These are phyloP conservation scores for Peltaster fructicola DNA, from an alignment of 2,329 filamentous ascomycete genomes.

Conservation along the genomic window DNA sequence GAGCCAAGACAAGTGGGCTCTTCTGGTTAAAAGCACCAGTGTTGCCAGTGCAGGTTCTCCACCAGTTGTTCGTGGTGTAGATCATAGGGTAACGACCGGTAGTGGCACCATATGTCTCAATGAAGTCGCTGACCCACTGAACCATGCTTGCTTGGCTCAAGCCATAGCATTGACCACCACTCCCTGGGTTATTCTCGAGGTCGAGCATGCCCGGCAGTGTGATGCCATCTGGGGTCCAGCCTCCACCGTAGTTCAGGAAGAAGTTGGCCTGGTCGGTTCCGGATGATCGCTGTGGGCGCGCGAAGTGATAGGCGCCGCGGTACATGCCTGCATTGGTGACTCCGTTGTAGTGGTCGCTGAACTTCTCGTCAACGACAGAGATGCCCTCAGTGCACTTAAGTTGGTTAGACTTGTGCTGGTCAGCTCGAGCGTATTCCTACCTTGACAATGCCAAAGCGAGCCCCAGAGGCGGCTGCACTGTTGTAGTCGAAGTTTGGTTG, in stretches of 20 bases:
- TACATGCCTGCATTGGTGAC: constrained; percentile 36
- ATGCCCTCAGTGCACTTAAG: constrained; percentile 6
- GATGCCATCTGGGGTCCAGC: constrained; percentile 35
- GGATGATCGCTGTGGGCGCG: constrained; percentile 27
- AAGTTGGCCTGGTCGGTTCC: constrained; percentile 33
- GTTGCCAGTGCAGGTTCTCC: constrained; percentile 35
- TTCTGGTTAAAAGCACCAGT: constrained; percentile 27
- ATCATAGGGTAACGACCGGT: constrained; percentile 35
- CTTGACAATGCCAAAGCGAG: constrained; percentile 21
- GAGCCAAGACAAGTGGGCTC: constrained; percentile 5
- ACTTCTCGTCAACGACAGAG: constrained; percentile 14
- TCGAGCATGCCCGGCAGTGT: constrained; percentile 42
- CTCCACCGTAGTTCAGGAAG: constrained; percentile 36
- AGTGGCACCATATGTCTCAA: constrained; percentile 29
- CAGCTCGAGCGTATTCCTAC: too few relatives aligned
- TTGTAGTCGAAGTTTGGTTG: constrained; percentile 17
- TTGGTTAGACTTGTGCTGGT: too few relatives aligned
- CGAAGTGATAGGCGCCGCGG: constrained; percentile 40
- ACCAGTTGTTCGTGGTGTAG: constrained; percentile 37
- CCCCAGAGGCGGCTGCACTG: constrained; percentile 15
- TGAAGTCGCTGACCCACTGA: constrained; percentile 36
- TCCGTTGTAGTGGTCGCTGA: constrained; percentile 32
- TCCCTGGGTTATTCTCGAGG: constrained; percentile 31
- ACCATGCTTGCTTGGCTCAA: too few relatives aligned
- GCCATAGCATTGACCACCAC: too few relatives aligned